Conservation (phyloP, 345 rosid genomes). For the Pseudoturritis turrita region DNA sequence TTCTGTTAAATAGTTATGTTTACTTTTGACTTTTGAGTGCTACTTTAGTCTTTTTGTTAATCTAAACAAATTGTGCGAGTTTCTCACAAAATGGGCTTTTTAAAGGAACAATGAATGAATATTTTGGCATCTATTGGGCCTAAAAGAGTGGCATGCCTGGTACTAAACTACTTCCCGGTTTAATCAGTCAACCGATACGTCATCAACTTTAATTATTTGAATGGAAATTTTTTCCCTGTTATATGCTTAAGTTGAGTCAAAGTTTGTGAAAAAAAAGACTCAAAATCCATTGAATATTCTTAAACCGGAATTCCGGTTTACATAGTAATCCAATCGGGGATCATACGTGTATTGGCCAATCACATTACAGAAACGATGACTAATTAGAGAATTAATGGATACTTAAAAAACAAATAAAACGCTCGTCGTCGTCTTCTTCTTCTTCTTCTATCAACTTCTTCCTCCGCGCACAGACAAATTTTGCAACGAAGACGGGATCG, state of each 20-base stretch:
- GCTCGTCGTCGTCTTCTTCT: conserved; percentile 12
- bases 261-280: background rate
- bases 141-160: background rate
- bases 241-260: background rate
- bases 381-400: background rate
- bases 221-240: background rate
- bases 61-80: too few relatives aligned
- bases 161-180: background rate
- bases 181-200: background rate
- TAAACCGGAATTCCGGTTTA: conserved; percentile 22
- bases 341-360: conserved; percentile 27
- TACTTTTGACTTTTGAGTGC: too few relatives aligned
- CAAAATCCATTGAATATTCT: background rate
- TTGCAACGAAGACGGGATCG: conserved; percentile 8
- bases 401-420: background rate
- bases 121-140: background rate
- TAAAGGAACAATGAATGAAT: too few relatives aligned
- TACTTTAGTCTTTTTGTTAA: too few relatives aligned
- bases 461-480: background rate
- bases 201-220: background rate
- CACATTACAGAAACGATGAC: conserved; percentile 10
- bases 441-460: background rate
- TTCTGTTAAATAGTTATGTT: too few relatives aligned
- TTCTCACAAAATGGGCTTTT: too few relatives aligned
- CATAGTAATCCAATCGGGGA: background rate